A percentile compares a stretch with the other conserved stretches of the same genome.
phyloP scores from a whole-genome alignment of 2,329 filamentous ascomycete species.

The Ascochyta koolunga region DNA sequence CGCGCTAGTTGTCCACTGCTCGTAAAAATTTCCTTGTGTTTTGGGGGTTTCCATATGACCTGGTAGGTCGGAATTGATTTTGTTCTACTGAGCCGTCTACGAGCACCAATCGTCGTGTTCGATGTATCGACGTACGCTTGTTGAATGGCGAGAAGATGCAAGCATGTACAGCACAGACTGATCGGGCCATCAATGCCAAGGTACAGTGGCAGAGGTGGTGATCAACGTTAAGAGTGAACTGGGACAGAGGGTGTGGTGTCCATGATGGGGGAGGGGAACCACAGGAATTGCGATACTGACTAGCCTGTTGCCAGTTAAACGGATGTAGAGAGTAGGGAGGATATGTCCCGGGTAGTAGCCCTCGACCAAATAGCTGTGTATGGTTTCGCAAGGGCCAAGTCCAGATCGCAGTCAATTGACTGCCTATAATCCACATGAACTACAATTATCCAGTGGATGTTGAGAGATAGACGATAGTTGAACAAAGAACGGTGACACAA shows the following conservation, averaged over 20 bases:
- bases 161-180: conserved; percentile 3
- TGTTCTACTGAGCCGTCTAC: not conserved
- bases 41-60: not conserved
- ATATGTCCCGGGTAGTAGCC: not conserved
- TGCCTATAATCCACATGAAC: not conserved
- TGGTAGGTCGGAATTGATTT: not conserved
- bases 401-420: not conserved
- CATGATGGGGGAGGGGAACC: conserved; percentile 14
- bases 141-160: not conserved
- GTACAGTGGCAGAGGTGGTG: not conserved
- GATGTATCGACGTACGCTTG: not conserved
- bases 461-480: conserved; percentile 12
- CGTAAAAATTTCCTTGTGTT: conserved; percentile 1
- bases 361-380: not conserved
- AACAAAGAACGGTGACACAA: conserved; percentile 8
- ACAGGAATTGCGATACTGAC: conserved; percentile 1
- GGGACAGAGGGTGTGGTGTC: conserved; percentile 3
- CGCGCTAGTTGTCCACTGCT: conserved; percentile 1
- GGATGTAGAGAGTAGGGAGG: not conserved
- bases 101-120: not conserved
- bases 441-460: conserved; percentile 16
- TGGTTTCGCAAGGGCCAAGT: not conserved
- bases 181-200: conserved; percentile 4
- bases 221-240: conserved; percentile 12
- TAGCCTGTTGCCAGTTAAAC: conserved; percentile 1